Evolutionary conservation across 352 stramenopile genomes (phyloP).

Genomic region (Globisporangium carolinianum): DNA sequence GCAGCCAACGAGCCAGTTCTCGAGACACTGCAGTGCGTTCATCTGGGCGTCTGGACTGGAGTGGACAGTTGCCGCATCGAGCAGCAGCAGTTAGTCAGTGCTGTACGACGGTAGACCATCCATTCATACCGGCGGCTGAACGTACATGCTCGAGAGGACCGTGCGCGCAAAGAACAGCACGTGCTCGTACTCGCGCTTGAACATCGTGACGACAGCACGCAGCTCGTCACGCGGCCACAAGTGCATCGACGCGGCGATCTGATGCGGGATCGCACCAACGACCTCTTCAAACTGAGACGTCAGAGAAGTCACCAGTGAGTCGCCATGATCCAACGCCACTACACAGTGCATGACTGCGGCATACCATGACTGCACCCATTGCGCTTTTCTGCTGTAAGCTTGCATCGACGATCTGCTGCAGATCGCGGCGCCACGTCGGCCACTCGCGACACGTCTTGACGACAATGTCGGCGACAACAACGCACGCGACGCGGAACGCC

Average conservation of each 20-base stretch:
- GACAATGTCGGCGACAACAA: conserved; percentile 37
- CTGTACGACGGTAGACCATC: too few species aligned
- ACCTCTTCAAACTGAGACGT: conserved; percentile 31
- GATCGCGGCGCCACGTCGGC: conserved; percentile 36
- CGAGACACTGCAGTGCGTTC: conserved; percentile 49
- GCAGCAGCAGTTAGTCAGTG: too few species aligned
- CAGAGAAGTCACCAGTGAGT: too few species aligned
- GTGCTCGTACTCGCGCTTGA: conserved; percentile 31
- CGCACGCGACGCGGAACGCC: conserved; percentile 37
- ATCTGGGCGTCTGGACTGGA: conserved; percentile 27
- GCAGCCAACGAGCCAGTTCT: conserved; percentile 59
- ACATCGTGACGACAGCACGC: conserved; percentile 19
- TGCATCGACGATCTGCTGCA: conserved; percentile 40
- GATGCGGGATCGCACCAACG: conserved; percentile 36
- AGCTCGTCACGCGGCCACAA: conserved; percentile 21
- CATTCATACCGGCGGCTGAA: neutral
- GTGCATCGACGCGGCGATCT: conserved; percentile 25
- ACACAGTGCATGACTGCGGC: neutral
- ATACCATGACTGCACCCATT: conserved; percentile 29
- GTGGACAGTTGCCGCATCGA: neutral
- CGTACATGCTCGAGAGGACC: conserved; percentile 39
- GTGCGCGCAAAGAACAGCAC: conserved; percentile 35
- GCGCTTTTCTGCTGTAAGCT: conserved; percentile 23
- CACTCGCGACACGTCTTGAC: conserved; percentile 38
- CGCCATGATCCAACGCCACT: too few species aligned